Conservation (phyloP, 805 yeast species). For the Kodamaea restingae region DNA sequence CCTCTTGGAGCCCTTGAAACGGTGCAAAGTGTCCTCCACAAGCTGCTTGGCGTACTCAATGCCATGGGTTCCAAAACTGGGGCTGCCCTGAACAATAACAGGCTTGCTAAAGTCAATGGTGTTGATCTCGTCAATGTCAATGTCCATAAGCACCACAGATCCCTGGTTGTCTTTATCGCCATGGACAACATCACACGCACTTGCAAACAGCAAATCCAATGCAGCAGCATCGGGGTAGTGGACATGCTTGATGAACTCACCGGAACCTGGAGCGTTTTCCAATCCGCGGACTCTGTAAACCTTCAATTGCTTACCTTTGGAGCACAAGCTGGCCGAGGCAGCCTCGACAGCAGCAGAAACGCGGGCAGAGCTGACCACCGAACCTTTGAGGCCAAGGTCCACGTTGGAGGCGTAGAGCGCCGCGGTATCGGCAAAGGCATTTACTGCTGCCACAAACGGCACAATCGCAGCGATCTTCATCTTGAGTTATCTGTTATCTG, state of each 20-base stretch:
- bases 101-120: not conserved
- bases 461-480: slow-evolving; percentile 12
- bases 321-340: slow-evolving; percentile 18
- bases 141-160: slow-evolving; percentile 7
- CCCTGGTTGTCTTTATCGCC: not conserved
- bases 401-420: slow-evolving; percentile 16
- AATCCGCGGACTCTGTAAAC: slow-evolving; percentile 26
- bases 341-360: slow-evolving; percentile 15
- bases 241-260: slow-evolving; percentile 17
- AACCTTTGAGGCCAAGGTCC: slow-evolving; percentile 8
- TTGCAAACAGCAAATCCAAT: slow-evolving; percentile 17
- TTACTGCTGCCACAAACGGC: slow-evolving; percentile 12
- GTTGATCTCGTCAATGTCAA: slow-evolving; percentile 4
- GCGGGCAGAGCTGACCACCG: slow-evolving; percentile 21
- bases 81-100: slow-evolving; percentile 29
- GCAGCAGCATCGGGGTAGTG: slow-evolving; percentile 16
- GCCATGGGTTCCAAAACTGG: slow-evolving; percentile 22
- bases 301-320: slow-evolving; percentile 13
- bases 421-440: slow-evolving; percentile 24
- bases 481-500: not conserved
- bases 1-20: slow-evolving; percentile 20
- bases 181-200: slow-evolving; percentile 2
- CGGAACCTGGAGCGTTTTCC: slow-evolving; percentile 7
- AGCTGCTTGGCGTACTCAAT: slow-evolving; percentile 20
- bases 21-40: slow-evolving; percentile 19